Base-by-base conservation (phyloP, 1,284 basidiomycete species). In the Acaromyces ingoldii region DNA sequence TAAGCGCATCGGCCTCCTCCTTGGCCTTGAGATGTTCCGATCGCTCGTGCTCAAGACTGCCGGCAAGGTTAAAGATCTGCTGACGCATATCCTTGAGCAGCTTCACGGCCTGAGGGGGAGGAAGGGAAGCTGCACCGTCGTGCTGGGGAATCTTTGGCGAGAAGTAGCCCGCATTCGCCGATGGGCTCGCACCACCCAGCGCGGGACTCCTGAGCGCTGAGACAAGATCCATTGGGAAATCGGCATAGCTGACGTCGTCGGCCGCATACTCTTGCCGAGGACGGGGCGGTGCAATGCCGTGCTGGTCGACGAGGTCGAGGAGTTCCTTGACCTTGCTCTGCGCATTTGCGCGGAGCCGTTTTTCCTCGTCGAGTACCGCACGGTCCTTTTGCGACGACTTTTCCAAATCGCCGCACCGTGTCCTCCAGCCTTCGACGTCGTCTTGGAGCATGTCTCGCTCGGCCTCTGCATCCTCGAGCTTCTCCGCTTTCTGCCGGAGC, bases 11-110 rank as follows among this genome's bases (percentile, higher is more conserved):
- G 7, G 63, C 47, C 48, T 70, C 54, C 21, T 63, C 45, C 57
- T 64, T 55, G 21, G 63, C 57, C n/a, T 55, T 51, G 17, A 58
- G 31, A 43, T 73, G 72, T 55, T 67, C 60, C 42, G 62, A 63
- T 10, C 68, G 55, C 62, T 75, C 72, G 25, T 71, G 62, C 51
- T 70, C 63, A 5, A 75, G 63, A n/a, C 58, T 64, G 29, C 64
- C 65, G 19, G 68, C 68, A 11, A 75, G 55, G 40, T 63, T 72
- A 46, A 75, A 63, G 57, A 74, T 75, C 60, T 75, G 72, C 60
- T 75, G 68, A 7, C 71, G 64, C 71, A 75, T 72, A 24, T 74
- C 64, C 0, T 58, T 55, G n/a, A 75, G 61, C 41, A 75, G 55
- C 53, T 66, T 62, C 21, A 71, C 61, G 26, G 72, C 65, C 51